phyloP scores from a whole-genome alignment of 1,139 yeast species.

The Candida tetrigidarum region DNA sequence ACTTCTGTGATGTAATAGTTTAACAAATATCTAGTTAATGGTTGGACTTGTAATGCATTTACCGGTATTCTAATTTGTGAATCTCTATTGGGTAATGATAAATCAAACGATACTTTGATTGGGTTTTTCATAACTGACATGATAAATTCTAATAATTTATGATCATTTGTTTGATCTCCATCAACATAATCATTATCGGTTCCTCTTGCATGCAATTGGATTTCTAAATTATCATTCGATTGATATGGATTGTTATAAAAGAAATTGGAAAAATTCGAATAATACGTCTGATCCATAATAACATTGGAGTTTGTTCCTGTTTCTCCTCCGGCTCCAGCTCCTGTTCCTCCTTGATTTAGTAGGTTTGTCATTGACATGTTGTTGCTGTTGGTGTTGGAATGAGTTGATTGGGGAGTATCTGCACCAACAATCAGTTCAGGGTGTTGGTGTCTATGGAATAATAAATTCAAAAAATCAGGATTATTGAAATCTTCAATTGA shows the following conservation, averaged over 20 bases:
- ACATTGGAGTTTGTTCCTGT: slow-evolving; percentile 11
- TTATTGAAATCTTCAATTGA: slow-evolving; percentile 17
- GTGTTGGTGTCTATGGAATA: slow-evolving; percentile 49
- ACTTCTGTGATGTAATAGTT: slow-evolving; percentile 80
- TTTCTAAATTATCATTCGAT: slow-evolving; percentile 46
- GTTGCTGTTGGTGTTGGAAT: slow-evolving; percentile 13
- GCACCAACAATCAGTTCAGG: slow-evolving; percentile 12
- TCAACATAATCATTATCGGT: slow-evolving; percentile 40
- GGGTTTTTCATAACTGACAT: slow-evolving; percentile 56
- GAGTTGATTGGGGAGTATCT: slow-evolving; percentile 7
- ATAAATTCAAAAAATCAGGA: slow-evolving; percentile 47
- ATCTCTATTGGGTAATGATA: slow-evolving; percentile 25
- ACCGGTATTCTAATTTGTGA: slow-evolving; percentile 52
- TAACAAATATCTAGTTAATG: slow-evolving; percentile 68
- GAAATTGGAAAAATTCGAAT: slow-evolving; percentile 46
- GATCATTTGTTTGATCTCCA: slow-evolving; percentile 36
- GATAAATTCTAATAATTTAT: slow-evolving; percentile 45
- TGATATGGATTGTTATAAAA: slow-evolving; percentile 49
- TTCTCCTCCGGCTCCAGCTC: neutral
- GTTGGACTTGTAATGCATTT: slow-evolving; percentile 65
- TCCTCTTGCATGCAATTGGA: slow-evolving; percentile 44
- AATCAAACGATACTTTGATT: slow-evolving; percentile 39
- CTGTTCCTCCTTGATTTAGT: slow-evolving; percentile 25
- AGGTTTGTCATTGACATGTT: slow-evolving; percentile 26
- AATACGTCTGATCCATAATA: slow-evolving; percentile 40